phyloP scores from a whole-genome alignment of 2,329 filamentous ascomycete genomes.

The Tolypocladium album region DNA sequence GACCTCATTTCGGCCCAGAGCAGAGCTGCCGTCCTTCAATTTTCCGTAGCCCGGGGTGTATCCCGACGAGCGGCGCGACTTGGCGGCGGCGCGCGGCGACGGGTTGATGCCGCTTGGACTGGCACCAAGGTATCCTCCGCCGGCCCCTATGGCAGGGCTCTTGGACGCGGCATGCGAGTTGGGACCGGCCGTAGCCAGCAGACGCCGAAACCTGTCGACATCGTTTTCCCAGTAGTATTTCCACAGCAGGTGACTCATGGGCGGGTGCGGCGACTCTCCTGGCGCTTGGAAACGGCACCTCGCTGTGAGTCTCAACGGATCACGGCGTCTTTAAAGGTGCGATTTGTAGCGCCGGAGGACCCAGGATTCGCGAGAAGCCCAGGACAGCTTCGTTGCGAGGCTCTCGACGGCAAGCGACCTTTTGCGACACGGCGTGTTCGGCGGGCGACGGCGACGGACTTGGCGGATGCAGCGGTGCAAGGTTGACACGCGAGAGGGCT shows the following conservation, averaged over 20 bases:
- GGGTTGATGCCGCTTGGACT: constrained; percentile 31
- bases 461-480: background rate
- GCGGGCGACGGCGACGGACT: background rate
- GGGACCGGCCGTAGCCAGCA: constrained; percentile 64
- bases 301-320: constrained; percentile 74
- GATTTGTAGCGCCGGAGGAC: constrained; percentile 22
- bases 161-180: constrained; percentile 43
- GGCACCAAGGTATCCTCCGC: constrained; percentile 19
- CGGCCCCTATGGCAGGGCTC: constrained; percentile 34
- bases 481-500: constrained; percentile 7
- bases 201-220: constrained; percentile 85
- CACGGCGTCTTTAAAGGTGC: constrained; percentile 91
- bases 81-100: constrained; percentile 37
- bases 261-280: constrained; percentile 18
- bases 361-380: constrained; percentile 1
- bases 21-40: constrained; percentile 31
- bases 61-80: constrained; percentile 43
- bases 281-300: constrained; percentile 59
- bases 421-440: background rate
- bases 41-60: constrained; percentile 30
- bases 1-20: constrained; percentile 53
- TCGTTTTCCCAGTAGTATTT: constrained; percentile 96
- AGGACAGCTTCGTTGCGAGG: background rate
- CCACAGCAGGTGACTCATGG: constrained; percentile 97
- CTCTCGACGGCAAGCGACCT: background rate